Percentiles rank a stretch among this genome's conserved stretches.
Evolutionary conservation across 176 grass and related monocot species (phyloP).

Genomic region (Zoysia japonica): DNA sequence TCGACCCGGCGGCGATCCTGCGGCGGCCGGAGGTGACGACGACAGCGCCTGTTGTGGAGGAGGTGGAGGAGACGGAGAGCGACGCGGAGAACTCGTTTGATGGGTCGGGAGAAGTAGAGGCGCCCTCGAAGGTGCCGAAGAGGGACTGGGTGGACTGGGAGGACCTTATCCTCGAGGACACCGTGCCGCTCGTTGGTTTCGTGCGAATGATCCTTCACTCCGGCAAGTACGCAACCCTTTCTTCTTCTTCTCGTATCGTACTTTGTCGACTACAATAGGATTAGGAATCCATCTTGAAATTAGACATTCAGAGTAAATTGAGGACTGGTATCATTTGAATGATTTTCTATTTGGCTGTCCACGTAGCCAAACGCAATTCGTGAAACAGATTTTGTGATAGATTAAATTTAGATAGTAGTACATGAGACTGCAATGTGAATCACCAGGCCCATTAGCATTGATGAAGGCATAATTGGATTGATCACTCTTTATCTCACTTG

Average conservation of each 20-base stretch:
- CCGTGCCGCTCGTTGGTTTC: constrained; percentile 86
- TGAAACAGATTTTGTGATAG: not conserved
- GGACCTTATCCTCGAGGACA: constrained; percentile 92
- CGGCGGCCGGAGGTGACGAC: constrained; percentile 53
- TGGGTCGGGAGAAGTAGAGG: constrained; percentile 9
- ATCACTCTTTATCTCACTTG: not conserved
- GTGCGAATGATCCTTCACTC: constrained; percentile 97
- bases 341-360: not conserved
- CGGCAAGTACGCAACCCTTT: constrained; percentile 72
- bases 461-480: not conserved
- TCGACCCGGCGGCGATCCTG: constrained; percentile 53
- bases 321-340: not conserved
- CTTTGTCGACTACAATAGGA: not conserved
- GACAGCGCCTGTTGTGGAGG: constrained; percentile 11
- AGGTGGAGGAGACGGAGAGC: constrained; percentile 29
- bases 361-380: not conserved
- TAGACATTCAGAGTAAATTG: not conserved
- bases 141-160: constrained; percentile 86
- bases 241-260: not conserved
- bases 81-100: constrained; percentile 13
- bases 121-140: constrained; percentile 36
- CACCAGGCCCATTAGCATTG: not conserved
- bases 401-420: not conserved
- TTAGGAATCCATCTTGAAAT: not conserved
- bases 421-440: constrained; percentile 8